Conservation (phyloP, 768 basidiomycete species). For the Leccinellum albellum region DNA sequence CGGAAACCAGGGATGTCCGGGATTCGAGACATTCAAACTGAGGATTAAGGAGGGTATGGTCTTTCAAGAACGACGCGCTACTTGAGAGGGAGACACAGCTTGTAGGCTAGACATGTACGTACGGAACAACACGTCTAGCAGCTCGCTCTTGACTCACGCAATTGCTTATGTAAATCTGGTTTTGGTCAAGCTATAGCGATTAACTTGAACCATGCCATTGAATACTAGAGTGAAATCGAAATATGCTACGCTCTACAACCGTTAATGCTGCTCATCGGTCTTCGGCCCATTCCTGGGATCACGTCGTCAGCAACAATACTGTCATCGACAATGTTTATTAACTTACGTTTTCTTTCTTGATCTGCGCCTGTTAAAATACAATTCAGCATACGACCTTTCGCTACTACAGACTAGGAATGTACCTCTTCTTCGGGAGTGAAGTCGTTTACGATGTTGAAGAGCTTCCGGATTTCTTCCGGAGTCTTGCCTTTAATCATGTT, state of each 20-base stretch:
- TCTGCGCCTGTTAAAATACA: constrained; percentile 66
- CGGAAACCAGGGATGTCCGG: constrained; percentile 70
- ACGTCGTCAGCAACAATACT: constrained; percentile 16
- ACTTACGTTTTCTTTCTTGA: constrained; percentile 98
- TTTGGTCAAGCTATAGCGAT: constrained; percentile 12
- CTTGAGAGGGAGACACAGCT: neutral
- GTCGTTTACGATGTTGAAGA: constrained; percentile 97
- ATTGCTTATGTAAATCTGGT: constrained; percentile 20
- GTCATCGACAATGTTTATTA: neutral
- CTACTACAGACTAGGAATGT: constrained; percentile 13
- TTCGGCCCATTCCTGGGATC: constrained; percentile 83
- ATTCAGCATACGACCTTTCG: constrained; percentile 5
- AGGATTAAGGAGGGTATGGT: neutral
- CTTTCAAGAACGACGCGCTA: constrained; percentile 1
- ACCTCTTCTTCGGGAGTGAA: constrained; percentile 99
- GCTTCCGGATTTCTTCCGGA: constrained; percentile 97
- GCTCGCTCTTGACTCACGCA: neutral
- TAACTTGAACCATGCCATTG: constrained; percentile 15
- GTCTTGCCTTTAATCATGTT: constrained; percentile 99
- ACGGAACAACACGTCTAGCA: neutral
- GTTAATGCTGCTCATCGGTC: constrained; percentile 56
- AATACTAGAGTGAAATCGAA: constrained; percentile 19
- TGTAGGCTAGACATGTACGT: neutral
- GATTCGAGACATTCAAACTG: constrained; percentile 44
- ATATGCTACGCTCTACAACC: constrained; percentile 26